These are phyloP conservation scores for Alternaria conjuncta DNA, from an alignment of 2,329 filamentous ascomycete genomes.

Conservation along the genomic window DNA sequence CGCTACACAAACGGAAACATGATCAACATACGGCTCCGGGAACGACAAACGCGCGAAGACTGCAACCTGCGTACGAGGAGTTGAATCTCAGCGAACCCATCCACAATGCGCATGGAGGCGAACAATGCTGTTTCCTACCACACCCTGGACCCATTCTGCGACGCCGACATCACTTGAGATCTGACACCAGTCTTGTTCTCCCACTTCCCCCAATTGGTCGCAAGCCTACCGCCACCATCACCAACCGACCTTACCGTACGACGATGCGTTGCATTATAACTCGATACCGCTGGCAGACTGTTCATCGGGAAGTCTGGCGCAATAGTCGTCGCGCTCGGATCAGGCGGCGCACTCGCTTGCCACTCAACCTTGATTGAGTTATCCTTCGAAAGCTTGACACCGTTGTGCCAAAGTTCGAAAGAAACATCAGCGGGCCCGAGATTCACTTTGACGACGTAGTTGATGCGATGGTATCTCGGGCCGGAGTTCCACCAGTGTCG, in stretches of 20 bases:
- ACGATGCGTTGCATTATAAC: background rate
- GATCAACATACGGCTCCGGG: background rate
- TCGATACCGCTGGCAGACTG: background rate
- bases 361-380: constrained; percentile 30
- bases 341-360: constrained; percentile 19
- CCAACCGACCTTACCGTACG: background rate
- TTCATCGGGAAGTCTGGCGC: constrained; percentile 10
- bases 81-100: background rate
- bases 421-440: constrained; percentile 26
- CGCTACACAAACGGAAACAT: background rate
- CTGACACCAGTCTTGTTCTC: background rate
- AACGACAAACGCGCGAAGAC: background rate
- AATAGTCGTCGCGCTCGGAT: background rate
- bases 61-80: background rate
- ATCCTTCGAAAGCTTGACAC: constrained; percentile 27
- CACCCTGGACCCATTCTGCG: background rate
- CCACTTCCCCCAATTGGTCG: background rate
- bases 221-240: background rate
- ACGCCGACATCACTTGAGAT: background rate
- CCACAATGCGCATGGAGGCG: background rate
- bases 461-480: constrained; percentile 24
- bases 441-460: constrained; percentile 27
- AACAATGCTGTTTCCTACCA: background rate
- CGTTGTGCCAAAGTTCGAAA: constrained; percentile 31
- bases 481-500: constrained; percentile 30